phyloP scores from a whole-genome alignment of 2,329 filamentous ascomycete species.

The Fusarium succisae region DNA sequence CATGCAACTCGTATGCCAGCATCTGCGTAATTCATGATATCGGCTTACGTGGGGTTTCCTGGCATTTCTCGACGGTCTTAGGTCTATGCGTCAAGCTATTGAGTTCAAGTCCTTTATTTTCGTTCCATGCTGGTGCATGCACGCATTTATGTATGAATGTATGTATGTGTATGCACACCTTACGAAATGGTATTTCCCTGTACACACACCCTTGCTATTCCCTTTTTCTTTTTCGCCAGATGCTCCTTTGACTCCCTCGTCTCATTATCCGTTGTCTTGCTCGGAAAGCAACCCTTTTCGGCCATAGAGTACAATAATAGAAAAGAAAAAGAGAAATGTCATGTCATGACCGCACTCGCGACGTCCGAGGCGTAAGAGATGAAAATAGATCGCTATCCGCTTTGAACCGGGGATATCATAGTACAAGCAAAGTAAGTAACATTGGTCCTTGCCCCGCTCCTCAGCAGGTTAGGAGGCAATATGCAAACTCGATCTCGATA shows the following conservation, averaged over 20 bases:
- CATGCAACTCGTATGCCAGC: not conserved
- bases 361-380: slow-evolving; percentile 3
- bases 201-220: not conserved
- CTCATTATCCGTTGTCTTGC: slow-evolving; percentile 1
- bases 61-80: not conserved
- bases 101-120: not conserved
- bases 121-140: not conserved
- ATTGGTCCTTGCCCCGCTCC: slow-evolving; percentile 3
- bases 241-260: slow-evolving; percentile 25
- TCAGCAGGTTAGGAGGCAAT: slow-evolving; percentile 5
- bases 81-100: not conserved
- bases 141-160: not conserved
- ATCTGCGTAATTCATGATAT: slow-evolving; percentile 2
- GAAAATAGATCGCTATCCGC: slow-evolving; percentile 30
- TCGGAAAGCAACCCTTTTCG: slow-evolving; percentile 5
- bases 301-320: slow-evolving; percentile 7
- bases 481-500: not conserved
- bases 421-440: slow-evolving; percentile 27
- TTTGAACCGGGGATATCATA: slow-evolving; percentile 37
- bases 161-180: slow-evolving; percentile 4
- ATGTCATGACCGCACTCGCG: not conserved
- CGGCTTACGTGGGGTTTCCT: not conserved
- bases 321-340: slow-evolving; percentile 7
- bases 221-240: slow-evolving; percentile 14
- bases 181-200: slow-evolving; percentile 8